Evolutionary conservation across 1,284 basidiomycete genomes (phyloP), one percentile per base, ranked within the genome.

Genomic region (Meira miltonrushii): DNA sequence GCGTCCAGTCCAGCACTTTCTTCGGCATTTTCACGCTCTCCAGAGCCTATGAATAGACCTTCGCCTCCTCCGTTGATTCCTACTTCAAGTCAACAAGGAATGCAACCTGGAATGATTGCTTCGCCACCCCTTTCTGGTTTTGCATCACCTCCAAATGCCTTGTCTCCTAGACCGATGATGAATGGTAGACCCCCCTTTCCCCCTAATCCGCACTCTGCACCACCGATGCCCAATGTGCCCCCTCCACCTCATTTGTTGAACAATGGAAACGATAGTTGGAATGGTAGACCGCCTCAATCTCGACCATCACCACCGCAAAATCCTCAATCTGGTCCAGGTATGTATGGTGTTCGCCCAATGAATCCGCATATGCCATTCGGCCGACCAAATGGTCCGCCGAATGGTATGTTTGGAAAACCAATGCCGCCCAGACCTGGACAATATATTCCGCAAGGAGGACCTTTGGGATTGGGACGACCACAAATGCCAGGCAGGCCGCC

Each of bases 1-100:
- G 17, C 17, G 6, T 12, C 46, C 2, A 48, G 46, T 48, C 46
- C 63, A 5, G 68, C 68, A 1, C 68, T 72, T 51, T 62, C 69
- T 38, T 65, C 69, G 50, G 60, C 49, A 13, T 41, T 33, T 50
- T 9, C 25, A 47, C 25, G 21, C 13, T 56, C 58, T 28, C 56
- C 59, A 38, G 53, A 61, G 33, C 58, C 59, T 11, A 54, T 53
- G 12, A 48, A 17, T 48, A n/a, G 17, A 48, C 12, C 46, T 13
- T 48, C 17, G 12, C 46, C 46, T 13, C 17, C 17, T 48, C 46
- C 46, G 7, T 25, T 17, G 5, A 23, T 13, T 48, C 13, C n/a
- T 23, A 25, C n/a, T 48, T 33, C 28, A 33, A 33, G 28, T 33
- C 28, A 33, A 33, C 28, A 33, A 33, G 28, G 28, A 33, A 33